A percentile compares a stretch with the other conserved stretches of the same genome.
phyloP scores from a whole-genome alignment of 495 filamentous ascomycete species.

The Talaromyces stipitatus region DNA sequence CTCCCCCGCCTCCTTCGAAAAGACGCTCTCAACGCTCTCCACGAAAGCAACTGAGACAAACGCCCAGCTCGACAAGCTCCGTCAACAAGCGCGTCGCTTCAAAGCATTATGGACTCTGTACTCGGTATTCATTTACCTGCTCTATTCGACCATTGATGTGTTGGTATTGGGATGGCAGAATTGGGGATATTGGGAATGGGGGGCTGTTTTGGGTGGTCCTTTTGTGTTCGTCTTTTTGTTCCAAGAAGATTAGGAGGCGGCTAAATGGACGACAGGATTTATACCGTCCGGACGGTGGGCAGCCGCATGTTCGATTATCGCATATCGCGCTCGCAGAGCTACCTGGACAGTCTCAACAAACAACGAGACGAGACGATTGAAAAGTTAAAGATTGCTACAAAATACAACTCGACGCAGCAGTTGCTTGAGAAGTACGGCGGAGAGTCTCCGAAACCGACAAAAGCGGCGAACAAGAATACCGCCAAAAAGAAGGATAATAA shows the following conservation, averaged over 20 bases:
- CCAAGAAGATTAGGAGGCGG: not conserved
- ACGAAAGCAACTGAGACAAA: constrained; percentile 69
- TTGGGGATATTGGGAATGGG: constrained; percentile 68
- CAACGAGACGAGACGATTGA: constrained; percentile 84
- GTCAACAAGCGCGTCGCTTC: constrained; percentile 64
- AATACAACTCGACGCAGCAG: constrained; percentile 89
- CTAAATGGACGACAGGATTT: constrained; percentile 46
- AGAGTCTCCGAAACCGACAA: constrained; percentile 40
- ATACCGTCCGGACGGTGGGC: constrained; percentile 49
- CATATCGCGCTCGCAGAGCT: constrained; percentile 54
- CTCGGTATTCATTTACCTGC: constrained; percentile 78
- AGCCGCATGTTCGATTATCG: constrained; percentile 75
- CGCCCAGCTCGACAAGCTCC: constrained; percentile 60
- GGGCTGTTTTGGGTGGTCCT: constrained; percentile 69
- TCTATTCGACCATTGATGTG: constrained; percentile 69
- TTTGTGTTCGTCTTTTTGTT: constrained; percentile 48
- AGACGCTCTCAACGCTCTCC: constrained; percentile 71
- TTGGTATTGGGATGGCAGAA: constrained; percentile 81
- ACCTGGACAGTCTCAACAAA: constrained; percentile 64
- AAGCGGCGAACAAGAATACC: constrained; percentile 22
- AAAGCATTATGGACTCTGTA: constrained; percentile 88
- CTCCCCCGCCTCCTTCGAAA: constrained; percentile 90
- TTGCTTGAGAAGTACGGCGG: constrained; percentile 91
- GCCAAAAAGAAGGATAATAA: not conserved
- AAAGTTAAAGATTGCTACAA: constrained; percentile 88